These are phyloP conservation scores for Cercospora sp. DNA, from an alignment of 2,329 filamentous ascomycete genomes.

Conservation along the genomic window DNA sequence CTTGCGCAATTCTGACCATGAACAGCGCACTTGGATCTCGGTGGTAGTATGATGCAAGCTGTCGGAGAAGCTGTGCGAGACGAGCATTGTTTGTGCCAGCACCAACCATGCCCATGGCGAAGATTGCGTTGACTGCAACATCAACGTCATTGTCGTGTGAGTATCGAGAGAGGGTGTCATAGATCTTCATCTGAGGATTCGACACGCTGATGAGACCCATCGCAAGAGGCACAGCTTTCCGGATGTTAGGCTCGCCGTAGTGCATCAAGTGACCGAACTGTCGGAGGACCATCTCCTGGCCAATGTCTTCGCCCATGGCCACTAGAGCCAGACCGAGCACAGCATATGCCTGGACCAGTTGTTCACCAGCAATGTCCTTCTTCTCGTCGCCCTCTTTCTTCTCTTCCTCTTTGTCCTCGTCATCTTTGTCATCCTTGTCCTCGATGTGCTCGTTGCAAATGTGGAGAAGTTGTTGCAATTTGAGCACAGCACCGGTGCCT, in stretches of 20 bases:
- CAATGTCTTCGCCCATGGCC: constrained; percentile 96
- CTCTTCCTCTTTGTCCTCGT: constrained; percentile 61
- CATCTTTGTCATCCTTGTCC: constrained; percentile 66
- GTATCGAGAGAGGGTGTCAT: constrained; percentile 95
- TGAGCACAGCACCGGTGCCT: constrained; percentile 92
- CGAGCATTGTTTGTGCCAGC: constrained; percentile 98
- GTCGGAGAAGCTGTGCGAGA: constrained; percentile 87
- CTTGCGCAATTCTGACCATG: constrained; percentile 98
- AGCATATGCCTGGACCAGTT: constrained; percentile 92
- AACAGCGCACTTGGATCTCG: constrained; percentile 93
- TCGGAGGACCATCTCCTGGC: constrained; percentile 96
- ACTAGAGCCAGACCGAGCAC: constrained; percentile 92
- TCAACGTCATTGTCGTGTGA: constrained; percentile 98
- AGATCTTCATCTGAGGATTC: constrained; percentile 99
- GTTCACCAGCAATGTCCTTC: constrained; percentile 70
- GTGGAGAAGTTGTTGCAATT: constrained; percentile 94
- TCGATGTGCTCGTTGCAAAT: constrained; percentile 98
- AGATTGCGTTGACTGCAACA: constrained; percentile 97
- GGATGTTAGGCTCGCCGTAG: constrained; percentile 96
- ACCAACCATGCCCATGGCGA: constrained; percentile 95
- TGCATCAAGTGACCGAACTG: constrained; percentile 99
- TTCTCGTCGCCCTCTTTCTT: constrained; percentile 68
- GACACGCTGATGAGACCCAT: constrained; percentile 96
- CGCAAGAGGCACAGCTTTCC: constrained; percentile 89
- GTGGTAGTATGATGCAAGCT: constrained; percentile 97